phyloP scores from a whole-genome alignment of 2,329 filamentous ascomycete genomes.

The Exophiala lecanii-corni region DNA sequence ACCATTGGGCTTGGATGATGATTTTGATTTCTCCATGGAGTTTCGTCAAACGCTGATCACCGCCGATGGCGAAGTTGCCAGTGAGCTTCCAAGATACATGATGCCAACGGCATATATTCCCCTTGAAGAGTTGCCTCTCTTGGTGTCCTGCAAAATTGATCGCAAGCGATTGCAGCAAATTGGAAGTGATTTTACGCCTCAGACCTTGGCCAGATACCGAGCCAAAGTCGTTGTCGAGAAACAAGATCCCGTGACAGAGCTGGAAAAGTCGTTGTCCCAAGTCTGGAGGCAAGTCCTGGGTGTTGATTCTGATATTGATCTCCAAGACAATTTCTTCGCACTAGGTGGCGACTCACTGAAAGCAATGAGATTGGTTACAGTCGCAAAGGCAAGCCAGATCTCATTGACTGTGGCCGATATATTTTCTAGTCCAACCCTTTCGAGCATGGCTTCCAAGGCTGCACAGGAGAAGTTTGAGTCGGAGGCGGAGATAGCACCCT shows the following conservation, averaged over 20 bases:
- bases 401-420: conserved; percentile 28
- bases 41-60: conserved; percentile 9
- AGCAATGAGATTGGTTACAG: conserved; percentile 30
- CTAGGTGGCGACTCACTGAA: conserved; percentile 32
- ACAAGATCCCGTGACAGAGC: background rate
- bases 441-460: conserved; percentile 36
- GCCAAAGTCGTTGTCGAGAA: conserved; percentile 12
- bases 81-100: conserved; percentile 30
- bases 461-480: background rate
- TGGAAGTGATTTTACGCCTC: conserved; percentile 17
- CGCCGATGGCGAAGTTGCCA: conserved; percentile 21
- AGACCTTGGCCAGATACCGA: conserved; percentile 31
- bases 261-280: conserved; percentile 1
- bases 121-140: conserved; percentile 31
- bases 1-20: background rate
- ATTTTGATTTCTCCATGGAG: conserved; percentile 4
- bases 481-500: conserved; percentile 8
- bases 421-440: conserved; percentile 37
- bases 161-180: conserved; percentile 26
- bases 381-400: conserved; percentile 20
- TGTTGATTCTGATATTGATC: conserved; percentile 33
- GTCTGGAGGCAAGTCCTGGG: conserved; percentile 34
- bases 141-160: conserved; percentile 31
- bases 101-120: conserved; percentile 35
- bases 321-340: conserved; percentile 31